Evolutionary conservation across 306 rosid genomes (phyloP).

Genomic region (Lagenaria siceraria): DNA sequence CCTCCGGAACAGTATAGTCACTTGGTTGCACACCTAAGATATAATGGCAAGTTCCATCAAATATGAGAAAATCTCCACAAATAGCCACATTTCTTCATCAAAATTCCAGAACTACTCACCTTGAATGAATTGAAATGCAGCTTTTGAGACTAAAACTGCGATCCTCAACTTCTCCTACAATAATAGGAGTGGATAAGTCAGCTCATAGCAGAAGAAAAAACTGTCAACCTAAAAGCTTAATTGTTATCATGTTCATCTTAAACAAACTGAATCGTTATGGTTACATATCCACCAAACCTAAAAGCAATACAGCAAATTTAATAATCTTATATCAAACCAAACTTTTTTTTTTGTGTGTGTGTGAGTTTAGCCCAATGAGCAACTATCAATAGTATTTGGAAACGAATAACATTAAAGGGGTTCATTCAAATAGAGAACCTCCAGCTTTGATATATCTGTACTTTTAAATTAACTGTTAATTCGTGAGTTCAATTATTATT

Average conservation of each 20-base stretch:
- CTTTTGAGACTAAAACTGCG: conserved; percentile 84
- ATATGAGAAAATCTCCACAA: neutral
- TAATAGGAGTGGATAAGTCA: conserved; percentile 1
- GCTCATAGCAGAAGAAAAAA: neutral
- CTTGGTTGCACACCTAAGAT: conserved; percentile 47
- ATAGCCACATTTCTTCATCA: neutral
- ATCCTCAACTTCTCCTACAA: conserved; percentile 68
- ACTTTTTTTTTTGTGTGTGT: no score
- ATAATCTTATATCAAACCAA: neutral
- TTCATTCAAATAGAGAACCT: neutral
- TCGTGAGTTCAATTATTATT: neutral
- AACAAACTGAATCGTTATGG: neutral
- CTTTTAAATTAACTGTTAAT: neutral
- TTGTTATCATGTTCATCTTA: neutral
- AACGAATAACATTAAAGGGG: neutral
- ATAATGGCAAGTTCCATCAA: conserved; percentile 10
- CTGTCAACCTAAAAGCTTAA: neutral
- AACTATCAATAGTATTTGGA: neutral
- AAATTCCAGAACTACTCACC: conserved; percentile 24
- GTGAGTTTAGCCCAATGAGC: neutral
- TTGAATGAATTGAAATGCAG: conserved; percentile 69
- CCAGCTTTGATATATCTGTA: neutral
- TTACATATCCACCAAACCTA: neutral
- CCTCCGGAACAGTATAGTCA: conserved; percentile 58
- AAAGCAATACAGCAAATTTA: neutral